Conservation (phyloP, 257 asterid genomes). For the Solanum megistacrolobum region DNA sequence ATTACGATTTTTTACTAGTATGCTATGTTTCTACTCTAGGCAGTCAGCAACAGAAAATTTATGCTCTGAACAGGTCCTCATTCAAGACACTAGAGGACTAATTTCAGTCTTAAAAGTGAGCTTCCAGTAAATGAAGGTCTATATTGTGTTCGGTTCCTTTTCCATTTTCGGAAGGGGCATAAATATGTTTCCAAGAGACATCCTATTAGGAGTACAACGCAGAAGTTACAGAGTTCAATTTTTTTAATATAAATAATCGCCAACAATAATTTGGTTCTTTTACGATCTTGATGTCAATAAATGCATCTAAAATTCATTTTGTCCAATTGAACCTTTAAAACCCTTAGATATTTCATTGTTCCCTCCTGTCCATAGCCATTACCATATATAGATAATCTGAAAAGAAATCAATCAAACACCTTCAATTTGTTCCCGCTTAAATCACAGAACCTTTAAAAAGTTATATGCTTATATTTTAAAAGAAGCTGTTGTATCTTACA, state of each 20-base stretch:
- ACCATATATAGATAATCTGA: background rate
- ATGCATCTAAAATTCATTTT: background rate
- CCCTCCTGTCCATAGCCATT: background rate
- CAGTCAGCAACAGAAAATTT: background rate
- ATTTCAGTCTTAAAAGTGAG: background rate
- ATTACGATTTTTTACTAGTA: background rate
- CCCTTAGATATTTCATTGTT: background rate
- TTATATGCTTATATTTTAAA: background rate
- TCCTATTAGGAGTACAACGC: background rate
- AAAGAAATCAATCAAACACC: background rate
- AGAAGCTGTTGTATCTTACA: background rate
- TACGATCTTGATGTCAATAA: background rate
- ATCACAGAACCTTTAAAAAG: background rate
- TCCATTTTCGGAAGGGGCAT: background rate
- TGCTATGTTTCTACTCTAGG: background rate
- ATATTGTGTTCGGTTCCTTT: background rate
- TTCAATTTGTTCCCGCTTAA: background rate
- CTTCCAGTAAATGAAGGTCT: background rate
- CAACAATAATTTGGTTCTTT: background rate
- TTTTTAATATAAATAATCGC: background rate
- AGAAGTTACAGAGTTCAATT: background rate
- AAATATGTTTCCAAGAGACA: background rate
- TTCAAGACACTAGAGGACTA: background rate
- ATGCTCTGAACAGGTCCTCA: background rate
- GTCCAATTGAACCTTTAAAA: background rate